A percentile compares a stretch with the other conserved stretches of the same genome.
phyloP scores from a whole-genome alignment of 2,329 filamentous ascomycete genomes.

The Fusarium sp. region DNA sequence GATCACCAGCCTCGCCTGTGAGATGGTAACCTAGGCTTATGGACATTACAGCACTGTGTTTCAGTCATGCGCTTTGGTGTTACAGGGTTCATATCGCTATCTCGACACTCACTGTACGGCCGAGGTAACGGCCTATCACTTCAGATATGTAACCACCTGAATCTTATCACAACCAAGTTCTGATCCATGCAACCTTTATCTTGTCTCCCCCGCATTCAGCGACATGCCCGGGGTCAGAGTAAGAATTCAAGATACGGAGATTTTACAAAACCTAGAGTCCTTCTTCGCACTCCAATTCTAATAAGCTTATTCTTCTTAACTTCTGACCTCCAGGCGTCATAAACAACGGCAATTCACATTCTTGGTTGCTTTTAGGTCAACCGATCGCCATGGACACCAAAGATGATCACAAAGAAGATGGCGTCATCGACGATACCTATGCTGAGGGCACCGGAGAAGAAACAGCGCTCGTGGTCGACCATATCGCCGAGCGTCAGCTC shows the following conservation, averaged over 20 bases:
- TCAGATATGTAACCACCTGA: background rate
- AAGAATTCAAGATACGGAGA: background rate
- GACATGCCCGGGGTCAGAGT: background rate
- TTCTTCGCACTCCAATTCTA: background rate
- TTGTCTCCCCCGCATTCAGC: background rate
- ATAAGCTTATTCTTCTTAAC: background rate
- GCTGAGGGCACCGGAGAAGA: constrained; percentile 7
- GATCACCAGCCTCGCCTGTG: background rate
- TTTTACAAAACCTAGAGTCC: background rate
- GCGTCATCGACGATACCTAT: constrained; percentile 5
- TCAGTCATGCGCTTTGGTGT: background rate
- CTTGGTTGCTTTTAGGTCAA: background rate
- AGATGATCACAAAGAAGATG: constrained; percentile 20
- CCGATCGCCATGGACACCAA: background rate
- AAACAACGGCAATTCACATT: no score
- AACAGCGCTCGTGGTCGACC: constrained; percentile 1
- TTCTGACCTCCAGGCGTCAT: no score
- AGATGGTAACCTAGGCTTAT: constrained; percentile 5
- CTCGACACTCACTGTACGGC: background rate
- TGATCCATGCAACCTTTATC: background rate
- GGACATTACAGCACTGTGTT: background rate
- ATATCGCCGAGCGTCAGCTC: constrained; percentile 16
- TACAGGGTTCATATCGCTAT: constrained; percentile 1
- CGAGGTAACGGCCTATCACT: no score
- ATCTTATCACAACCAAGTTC: no score